Evolutionary conservation across 1,284 basidiomycete species (phyloP).

Genomic region (Cryptococcus amylolentus): DNA sequence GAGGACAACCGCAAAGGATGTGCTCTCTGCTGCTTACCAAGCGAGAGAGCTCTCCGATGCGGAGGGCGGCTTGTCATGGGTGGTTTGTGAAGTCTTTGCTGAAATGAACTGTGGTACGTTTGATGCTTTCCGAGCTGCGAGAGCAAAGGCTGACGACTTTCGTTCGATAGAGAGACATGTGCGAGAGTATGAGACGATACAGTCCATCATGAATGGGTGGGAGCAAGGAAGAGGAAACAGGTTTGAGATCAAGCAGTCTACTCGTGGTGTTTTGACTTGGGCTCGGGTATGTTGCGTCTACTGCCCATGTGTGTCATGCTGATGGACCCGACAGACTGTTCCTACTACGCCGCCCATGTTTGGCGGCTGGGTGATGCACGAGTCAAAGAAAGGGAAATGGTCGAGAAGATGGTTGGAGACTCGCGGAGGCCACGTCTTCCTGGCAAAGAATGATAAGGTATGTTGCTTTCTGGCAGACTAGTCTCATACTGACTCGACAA

Average conservation of each 20-base stretch:
- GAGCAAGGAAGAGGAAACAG: conserved; percentile 71
- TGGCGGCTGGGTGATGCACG: conserved; percentile 75
- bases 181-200: conserved; percentile 71
- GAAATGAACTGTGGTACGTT: conserved; percentile 42
- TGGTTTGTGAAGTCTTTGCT: conserved; percentile 43
- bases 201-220: conserved; percentile 74
- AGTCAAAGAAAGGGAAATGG: conserved; percentile 87
- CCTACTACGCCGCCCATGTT: conserved; percentile 66
- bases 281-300: conserved; percentile 15
- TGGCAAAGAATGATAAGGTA: conserved; percentile 82
- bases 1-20: conserved; percentile 37
- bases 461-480: conserved; percentile 22
- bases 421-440: conserved; percentile 73
- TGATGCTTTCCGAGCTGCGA: neutral
- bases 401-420: conserved; percentile 80
- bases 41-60: conserved; percentile 24
- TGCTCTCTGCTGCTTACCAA: conserved; percentile 23
- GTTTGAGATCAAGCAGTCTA: conserved; percentile 70
- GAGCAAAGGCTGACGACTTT: conserved; percentile 4
- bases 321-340: conserved; percentile 56
- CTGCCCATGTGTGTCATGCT: conserved; percentile 1
- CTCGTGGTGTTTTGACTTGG: conserved; percentile 51
- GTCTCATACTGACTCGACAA: conserved; percentile 1
- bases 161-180: conserved; percentile 69
- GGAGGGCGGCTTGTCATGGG: conserved; percentile 31